Base-by-base conservation (phyloP, 2,329 filamentous ascomycete species). In the Ceratocystis cacaofunesta region DNA sequence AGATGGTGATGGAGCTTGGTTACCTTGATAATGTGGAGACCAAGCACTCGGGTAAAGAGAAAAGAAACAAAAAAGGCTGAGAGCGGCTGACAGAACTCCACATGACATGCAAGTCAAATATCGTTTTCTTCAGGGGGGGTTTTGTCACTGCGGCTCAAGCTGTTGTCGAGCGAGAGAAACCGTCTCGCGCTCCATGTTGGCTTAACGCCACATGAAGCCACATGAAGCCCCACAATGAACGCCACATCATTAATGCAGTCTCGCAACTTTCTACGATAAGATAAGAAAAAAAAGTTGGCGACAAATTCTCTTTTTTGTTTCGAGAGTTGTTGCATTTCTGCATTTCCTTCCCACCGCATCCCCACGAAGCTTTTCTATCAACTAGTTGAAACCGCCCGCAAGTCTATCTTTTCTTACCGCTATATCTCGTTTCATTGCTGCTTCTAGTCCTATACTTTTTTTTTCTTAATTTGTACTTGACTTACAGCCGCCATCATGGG, bases 221-320 rank as follows among this genome's bases (percentile, higher is more conserved):
- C 63, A 30, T n/a, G 17, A 7, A 3, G 43, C 61, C 30, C 61
- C 61, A 63, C 32, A 58, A 7, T 7, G 25, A 52, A 17, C 28
- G 57, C 41, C 36, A 62, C 55, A 61, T 1, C 3, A 28, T 30
- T 28, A 3, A 15, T 22, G 7, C 61, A 66, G 48, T n/a, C 60
- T 41, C 36, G 36, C 25, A 66, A 63, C 57, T 52, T 48, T 28
- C n/a, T 5, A 22, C 22, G 66, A 66, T 69, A 68, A 66, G 66
- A 64, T 65, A 64, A 66, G 68, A 66, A 67, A 68, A 68, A 69
- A 68, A 68, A 68, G 65, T 67, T 67, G 46, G 62, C 63, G 41
- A 55, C 50, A 46, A 30, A 41, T 46, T 50, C 46, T 60, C 28
- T 64, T 32, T 32, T 32, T 32, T 8, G 30, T 32, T 6, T 32